These are phyloP conservation scores for Stemphylium vesicarium DNA, from an alignment of 2,329 filamentous ascomycete species.

Conservation along the genomic window DNA sequence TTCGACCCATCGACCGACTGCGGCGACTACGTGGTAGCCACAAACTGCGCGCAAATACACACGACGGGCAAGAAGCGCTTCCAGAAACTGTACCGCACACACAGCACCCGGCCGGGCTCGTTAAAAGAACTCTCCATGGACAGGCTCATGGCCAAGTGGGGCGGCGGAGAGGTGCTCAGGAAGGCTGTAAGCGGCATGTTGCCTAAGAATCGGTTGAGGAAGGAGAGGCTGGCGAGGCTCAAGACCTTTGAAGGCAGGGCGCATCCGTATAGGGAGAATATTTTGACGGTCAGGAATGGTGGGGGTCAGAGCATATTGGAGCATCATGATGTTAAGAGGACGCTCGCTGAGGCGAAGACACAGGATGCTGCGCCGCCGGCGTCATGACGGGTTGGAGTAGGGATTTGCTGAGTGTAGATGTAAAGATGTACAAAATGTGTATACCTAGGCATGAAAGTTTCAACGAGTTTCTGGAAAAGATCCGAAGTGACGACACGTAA, in stretches of 20 bases:
- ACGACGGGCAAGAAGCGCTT: constrained; percentile 89
- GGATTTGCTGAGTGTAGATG: neutral
- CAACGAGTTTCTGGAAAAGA: neutral
- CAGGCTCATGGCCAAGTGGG: constrained; percentile 89
- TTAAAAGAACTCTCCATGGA: constrained; percentile 94
- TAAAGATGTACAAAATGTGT: neutral
- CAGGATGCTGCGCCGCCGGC: constrained; percentile 18
- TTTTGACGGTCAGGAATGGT: constrained; percentile 69
- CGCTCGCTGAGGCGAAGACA: constrained; percentile 37
- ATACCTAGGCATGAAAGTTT: neutral
- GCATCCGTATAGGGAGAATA: constrained; percentile 90
- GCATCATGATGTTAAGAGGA: constrained; percentile 47
- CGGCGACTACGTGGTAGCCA: constrained; percentile 97
- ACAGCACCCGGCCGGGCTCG: constrained; percentile 87
- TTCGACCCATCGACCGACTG: constrained; percentile 98
- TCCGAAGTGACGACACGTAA: too few species aligned
- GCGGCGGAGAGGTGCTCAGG: constrained; percentile 87
- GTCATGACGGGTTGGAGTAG: constrained; percentile 21
- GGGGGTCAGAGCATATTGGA: constrained; percentile 44
- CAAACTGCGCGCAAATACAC: constrained; percentile 84
- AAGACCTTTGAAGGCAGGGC: constrained; percentile 95
- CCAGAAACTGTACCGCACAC: constrained; percentile 95
- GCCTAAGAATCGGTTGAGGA: constrained; percentile 91
- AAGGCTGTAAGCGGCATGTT: constrained; percentile 96
- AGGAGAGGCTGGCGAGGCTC: constrained; percentile 83